Base-by-base conservation (phyloP, 352 stramenopile genomes). In the Blastocystis sp. region DNA sequence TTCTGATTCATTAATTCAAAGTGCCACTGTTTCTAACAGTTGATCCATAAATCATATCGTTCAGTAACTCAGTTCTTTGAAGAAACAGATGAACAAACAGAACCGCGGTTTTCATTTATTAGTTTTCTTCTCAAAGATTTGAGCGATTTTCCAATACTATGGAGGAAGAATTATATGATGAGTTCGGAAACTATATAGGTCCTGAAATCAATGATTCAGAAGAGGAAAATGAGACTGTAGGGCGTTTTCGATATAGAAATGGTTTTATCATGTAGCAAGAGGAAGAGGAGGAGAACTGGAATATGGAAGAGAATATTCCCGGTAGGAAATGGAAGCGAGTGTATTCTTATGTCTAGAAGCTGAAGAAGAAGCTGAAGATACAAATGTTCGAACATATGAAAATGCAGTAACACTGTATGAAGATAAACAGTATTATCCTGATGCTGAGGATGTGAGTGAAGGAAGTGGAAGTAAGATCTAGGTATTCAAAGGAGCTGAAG, bases 181-280 rank as follows among this genome's bases (percentile, higher is more conserved):
- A 99, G 91, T 99, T 99, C 89, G 97, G 97, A 83, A 99, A 99
- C 91, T 99, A 99, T 91, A 98, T 99, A 88, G 97, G 96, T 24
- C 95, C 96, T 29, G 95, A 98, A 86, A 91, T 98, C 59, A 93
- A 93, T 78, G 88, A 92, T 42, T 91, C 88, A 14, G 89, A 90
- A 59, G 80, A 89, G 24, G 81, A 90, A 29, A 59, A 90, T 51
- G 81, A 78, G 32, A 73, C n/a, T 86, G 88, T 56, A 89, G n/a
- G 71, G 21, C 24, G 21, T 65, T 71, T 78, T 87, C 43, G 49
- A 11, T 9, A 46, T 75, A 29, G 32, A 12, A 35, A 56, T 35
- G 46, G 27, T 43, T 11, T 80, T 78, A 73, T 88, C 43, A 24
- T n/a, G 39, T 88, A 87, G 57, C 37, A 89, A 65, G 24, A 37